phyloP scores from a whole-genome alignment of 306 rosid species.

The Pterocarpus santalinus region DNA sequence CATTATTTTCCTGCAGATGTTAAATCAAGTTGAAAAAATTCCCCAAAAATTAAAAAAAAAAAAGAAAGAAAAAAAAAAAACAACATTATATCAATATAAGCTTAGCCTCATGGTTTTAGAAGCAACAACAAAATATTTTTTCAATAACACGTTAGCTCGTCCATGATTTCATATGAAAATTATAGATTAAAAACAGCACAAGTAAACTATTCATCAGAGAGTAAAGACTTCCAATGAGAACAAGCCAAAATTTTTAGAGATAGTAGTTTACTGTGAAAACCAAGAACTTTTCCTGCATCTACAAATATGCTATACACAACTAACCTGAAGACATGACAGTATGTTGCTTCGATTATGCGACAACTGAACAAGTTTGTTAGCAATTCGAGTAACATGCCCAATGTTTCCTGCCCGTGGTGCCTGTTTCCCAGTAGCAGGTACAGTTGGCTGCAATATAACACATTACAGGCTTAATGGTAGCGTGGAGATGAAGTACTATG shows the following conservation, averaged over 20 bases:
- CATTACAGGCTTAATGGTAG: slow-evolving; percentile 1
- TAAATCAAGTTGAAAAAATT: slow-evolving; percentile 22
- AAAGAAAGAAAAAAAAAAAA: neutral
- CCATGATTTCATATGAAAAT: slow-evolving; percentile 20
- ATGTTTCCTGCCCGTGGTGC: slow-evolving; percentile 86
- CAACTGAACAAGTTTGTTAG: slow-evolving; percentile 83
- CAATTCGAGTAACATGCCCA: slow-evolving; percentile 84
- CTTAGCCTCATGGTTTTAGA: slow-evolving; percentile 29
- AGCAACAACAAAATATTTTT: neutral
- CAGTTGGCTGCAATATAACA: slow-evolving; percentile 77
- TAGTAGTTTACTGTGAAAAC: slow-evolving; percentile 1
- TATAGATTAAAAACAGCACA: slow-evolving; percentile 2
- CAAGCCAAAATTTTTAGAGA: neutral
- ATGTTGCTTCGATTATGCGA: slow-evolving; percentile 69
- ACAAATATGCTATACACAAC: slow-evolving; percentile 27
- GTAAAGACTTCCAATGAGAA: slow-evolving; percentile 4
- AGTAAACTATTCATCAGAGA: slow-evolving; percentile 5
- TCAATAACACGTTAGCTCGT: slow-evolving; percentile 10
- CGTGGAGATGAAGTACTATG: slow-evolving; percentile 21
- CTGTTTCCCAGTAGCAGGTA: slow-evolving; percentile 68
- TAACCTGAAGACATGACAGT: slow-evolving; percentile 83
- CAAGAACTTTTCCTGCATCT: neutral
- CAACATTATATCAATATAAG: slow-evolving; percentile 1
- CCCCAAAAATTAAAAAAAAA: neutral
- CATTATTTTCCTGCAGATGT: slow-evolving; percentile 72